A percentile compares a stretch with the other conserved stretches of the same genome.
Evolutionary conservation across 768 basidiomycete species (phyloP).

Genomic region (Tephrocybe sp.): DNA sequence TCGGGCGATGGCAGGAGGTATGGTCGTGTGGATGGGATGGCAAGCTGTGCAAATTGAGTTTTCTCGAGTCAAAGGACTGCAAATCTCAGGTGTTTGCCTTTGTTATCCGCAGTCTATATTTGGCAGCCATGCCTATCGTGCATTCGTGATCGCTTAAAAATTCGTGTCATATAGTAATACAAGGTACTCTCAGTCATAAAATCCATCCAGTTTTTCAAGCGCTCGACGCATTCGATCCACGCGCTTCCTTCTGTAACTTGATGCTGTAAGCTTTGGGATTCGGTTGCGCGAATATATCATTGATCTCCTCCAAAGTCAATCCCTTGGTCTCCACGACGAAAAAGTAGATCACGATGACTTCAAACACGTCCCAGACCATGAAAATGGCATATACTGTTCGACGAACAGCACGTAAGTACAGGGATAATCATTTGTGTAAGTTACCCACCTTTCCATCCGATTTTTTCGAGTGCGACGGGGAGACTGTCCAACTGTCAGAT

Average conservation of each 20-base stretch:
- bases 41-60: slow-evolving; percentile 24
- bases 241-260: slow-evolving; percentile 13
- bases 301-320: slow-evolving; percentile 49
- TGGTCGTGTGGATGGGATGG: slow-evolving; percentile 36
- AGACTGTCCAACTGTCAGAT: slow-evolving; percentile 25
- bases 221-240: background rate
- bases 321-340: slow-evolving; percentile 52
- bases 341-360: slow-evolving; percentile 44
- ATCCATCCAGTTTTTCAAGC: no score
- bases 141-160: background rate
- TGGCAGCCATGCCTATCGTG: background rate
- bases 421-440: background rate
- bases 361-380: slow-evolving; percentile 46
- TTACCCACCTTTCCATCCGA: slow-evolving; percentile 45
- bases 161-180: background rate
- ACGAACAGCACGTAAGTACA: background rate
- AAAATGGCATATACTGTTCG: slow-evolving; percentile 47
- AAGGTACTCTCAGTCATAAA: background rate
- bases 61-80: slow-evolving; percentile 12
- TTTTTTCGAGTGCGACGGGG: slow-evolving; percentile 43
- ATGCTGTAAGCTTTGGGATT: slow-evolving; percentile 40
- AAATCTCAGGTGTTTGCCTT: slow-evolving; percentile 26
- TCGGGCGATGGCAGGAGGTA: slow-evolving; percentile 10
- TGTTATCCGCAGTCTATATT: slow-evolving; percentile 20
- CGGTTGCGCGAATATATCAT: slow-evolving; percentile 41